These are phyloP conservation scores for Populus alba DNA, from an alignment of 345 rosid genomes.

Conservation along the genomic window DNA sequence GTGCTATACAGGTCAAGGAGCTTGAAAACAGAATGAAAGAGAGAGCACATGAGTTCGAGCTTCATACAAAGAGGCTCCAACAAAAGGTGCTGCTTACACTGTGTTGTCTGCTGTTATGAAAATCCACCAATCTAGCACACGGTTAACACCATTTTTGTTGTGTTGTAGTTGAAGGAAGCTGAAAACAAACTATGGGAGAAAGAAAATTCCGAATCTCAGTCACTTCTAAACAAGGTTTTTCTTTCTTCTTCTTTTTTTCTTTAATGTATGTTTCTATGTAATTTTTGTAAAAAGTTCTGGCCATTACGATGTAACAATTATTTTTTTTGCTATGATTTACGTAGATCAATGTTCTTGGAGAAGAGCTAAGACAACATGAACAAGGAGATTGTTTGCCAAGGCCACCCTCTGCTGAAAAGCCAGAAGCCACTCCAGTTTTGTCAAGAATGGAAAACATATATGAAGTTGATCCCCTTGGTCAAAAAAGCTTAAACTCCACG, in stretches of 20 bases:
- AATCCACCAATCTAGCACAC: too few relatives aligned
- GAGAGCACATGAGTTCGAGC: conserved; percentile 23
- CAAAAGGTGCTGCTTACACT: conserved; percentile 29
- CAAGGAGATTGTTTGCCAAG: conserved; percentile 1
- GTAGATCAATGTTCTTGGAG: conserved; percentile 34
- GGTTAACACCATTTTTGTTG: not conserved
- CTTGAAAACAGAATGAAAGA: conserved; percentile 35
- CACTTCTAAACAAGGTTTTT: conserved; percentile 29
- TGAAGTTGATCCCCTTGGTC: conserved; percentile 18
- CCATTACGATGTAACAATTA: not conserved
- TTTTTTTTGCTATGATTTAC: not conserved
- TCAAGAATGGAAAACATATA: conserved; percentile 18
- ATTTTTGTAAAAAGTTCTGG: not conserved
- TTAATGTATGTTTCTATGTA: not conserved
- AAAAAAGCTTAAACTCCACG: conserved; percentile 21
- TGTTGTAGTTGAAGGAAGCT: conserved; percentile 16
- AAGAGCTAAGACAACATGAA: conserved; percentile 15
- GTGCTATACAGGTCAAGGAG: conserved; percentile 29
- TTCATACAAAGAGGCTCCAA: conserved; percentile 28
- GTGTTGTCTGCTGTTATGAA: too few relatives aligned
- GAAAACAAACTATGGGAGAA: conserved; percentile 12
- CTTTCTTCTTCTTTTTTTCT: not conserved
- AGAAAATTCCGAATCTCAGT: not conserved
- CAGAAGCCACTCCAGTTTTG: conserved; percentile 17
- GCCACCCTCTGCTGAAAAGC: conserved; percentile 14